Conservation (phyloP, 495 filamentous ascomycete species). For the Emericellopsis terricola region DNA sequence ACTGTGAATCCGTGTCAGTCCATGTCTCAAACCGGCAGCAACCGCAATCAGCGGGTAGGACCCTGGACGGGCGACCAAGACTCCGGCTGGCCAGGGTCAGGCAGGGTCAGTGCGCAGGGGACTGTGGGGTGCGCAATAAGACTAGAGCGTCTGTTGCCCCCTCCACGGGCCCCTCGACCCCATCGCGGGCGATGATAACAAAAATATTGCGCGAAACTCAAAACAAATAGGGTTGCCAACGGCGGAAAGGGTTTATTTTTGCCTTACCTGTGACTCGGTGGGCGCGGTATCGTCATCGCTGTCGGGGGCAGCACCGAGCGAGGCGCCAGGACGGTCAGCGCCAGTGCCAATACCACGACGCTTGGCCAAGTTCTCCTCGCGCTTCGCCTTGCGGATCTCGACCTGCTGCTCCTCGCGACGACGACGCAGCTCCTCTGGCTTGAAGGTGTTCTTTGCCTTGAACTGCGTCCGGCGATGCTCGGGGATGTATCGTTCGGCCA, state of each 20-base stretch:
- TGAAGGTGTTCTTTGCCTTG: slow-evolving; percentile 97
- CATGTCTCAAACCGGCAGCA: too few species aligned
- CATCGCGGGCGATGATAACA: slow-evolving; percentile 1
- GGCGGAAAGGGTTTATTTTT: slow-evolving; percentile 11
- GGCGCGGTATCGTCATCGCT: slow-evolving; percentile 93
- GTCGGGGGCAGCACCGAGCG: slow-evolving; percentile 72
- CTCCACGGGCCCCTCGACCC: background rate
- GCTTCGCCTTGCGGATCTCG: slow-evolving; percentile 94
- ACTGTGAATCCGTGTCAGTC: slow-evolving; percentile 36
- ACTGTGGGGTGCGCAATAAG: background rate
- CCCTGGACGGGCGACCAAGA: too few species aligned
- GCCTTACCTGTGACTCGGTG: slow-evolving; percentile 95
- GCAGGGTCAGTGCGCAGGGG: too few species aligned
- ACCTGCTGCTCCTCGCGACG: slow-evolving; percentile 98
- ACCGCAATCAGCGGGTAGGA: too few species aligned
- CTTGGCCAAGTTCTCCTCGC: slow-evolving; percentile 97
- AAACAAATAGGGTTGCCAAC: slow-evolving; percentile 1
- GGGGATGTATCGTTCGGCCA: slow-evolving; percentile 98
- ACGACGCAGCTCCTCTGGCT: slow-evolving; percentile 94
- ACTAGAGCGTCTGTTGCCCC: background rate
- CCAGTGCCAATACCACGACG: slow-evolving; percentile 72
- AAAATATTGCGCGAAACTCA: slow-evolving; percentile 4
- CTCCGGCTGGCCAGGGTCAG: too few species aligned
- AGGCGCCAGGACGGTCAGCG: slow-evolving; percentile 69
- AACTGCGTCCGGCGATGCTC: slow-evolving; percentile 98